Evolutionary conservation across 345 rosid genomes (phyloP).

Genomic region (Raphanus raphanistrum): DNA sequence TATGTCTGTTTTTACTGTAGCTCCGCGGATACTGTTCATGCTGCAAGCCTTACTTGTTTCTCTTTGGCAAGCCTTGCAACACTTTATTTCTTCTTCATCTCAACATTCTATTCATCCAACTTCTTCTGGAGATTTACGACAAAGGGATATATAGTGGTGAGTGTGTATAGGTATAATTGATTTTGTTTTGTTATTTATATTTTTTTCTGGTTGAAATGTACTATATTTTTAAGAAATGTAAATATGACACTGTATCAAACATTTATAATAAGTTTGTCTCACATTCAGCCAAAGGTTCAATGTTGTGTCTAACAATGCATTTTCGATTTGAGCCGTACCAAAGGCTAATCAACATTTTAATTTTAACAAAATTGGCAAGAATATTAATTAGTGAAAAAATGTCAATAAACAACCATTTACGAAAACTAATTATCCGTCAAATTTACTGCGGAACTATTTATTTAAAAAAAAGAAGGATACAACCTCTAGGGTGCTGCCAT

Average conservation of each 20-base stretch:
- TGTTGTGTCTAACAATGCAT: background rate
- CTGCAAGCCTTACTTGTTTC: too few species aligned
- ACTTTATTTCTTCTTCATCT: too few species aligned
- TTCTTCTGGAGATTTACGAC: constrained; percentile 16
- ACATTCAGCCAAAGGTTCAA: background rate
- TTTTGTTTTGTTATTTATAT: background rate
- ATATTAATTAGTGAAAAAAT: too few species aligned
- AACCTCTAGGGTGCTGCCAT: constrained; percentile 21
- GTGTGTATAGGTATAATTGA: background rate
- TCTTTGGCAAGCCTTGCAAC: too few species aligned
- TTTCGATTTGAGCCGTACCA: background rate
- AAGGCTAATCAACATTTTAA: background rate
- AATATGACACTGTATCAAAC: constrained; percentile 12
- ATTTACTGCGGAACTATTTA: constrained; percentile 33
- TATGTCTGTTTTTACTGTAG: too few species aligned
- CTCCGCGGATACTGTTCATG: too few species aligned
- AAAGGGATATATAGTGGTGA: constrained; percentile 1
- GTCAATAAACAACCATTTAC: background rate
- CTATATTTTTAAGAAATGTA: constrained; percentile 12
- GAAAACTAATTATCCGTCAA: constrained; percentile 32
- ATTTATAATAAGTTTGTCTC: constrained; percentile 24
- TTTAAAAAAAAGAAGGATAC: background rate
- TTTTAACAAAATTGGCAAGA: too few species aligned
- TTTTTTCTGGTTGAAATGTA: background rate
- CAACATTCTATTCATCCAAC: constrained; percentile 41